Percentiles rank a stretch among this genome's conserved stretches.
Conservation (phyloP, 2,329 filamentous ascomycete genomes). For the Fusarium sp. region DNA sequence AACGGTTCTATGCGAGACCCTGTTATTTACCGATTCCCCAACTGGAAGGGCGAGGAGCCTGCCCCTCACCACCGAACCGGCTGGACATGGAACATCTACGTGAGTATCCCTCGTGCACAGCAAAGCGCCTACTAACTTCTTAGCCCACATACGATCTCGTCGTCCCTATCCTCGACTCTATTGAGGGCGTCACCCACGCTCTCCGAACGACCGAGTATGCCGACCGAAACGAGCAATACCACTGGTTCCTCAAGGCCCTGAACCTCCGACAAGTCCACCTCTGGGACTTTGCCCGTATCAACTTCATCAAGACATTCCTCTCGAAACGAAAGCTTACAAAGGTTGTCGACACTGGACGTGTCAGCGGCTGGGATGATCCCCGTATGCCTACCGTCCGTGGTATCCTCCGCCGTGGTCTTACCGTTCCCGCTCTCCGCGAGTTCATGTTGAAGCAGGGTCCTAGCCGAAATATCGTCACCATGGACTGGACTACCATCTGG, state of each 20-base stretch:
- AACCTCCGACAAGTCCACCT: conserved; percentile 82
- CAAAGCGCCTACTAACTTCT: not conserved
- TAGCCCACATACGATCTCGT: conserved; percentile 85
- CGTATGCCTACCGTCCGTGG: conserved; percentile 88
- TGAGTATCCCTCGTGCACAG: not conserved
- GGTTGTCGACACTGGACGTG: conserved; percentile 79
- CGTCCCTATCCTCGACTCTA: conserved; percentile 82
- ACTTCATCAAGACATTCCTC: conserved; percentile 84
- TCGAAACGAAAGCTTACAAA: conserved; percentile 90
- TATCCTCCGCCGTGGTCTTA: conserved; percentile 82
- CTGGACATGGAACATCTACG: conserved; percentile 82
- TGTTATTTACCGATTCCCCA: conserved; percentile 93
- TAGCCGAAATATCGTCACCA: conserved; percentile 83
- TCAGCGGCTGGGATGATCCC: conserved; percentile 89
- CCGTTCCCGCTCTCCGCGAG: conserved; percentile 80
- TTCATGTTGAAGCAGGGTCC: conserved; percentile 89
- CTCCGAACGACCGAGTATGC: conserved; percentile 88
- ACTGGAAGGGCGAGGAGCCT: conserved; percentile 62
- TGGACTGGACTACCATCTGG: conserved; percentile 85
- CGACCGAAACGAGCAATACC: conserved; percentile 86
- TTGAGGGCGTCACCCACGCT: conserved; percentile 87
- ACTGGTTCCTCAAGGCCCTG: conserved; percentile 84
- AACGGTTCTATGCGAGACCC: conserved; percentile 98
- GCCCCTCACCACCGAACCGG: conserved; percentile 80
- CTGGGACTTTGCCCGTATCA: conserved; percentile 87